A percentile compares a stretch with the other conserved stretches of the same genome.
These are phyloP conservation scores for Coprinopsis marcescibilis DNA, from an alignment of 768 basidiomycete genomes.

Conservation along the genomic window DNA sequence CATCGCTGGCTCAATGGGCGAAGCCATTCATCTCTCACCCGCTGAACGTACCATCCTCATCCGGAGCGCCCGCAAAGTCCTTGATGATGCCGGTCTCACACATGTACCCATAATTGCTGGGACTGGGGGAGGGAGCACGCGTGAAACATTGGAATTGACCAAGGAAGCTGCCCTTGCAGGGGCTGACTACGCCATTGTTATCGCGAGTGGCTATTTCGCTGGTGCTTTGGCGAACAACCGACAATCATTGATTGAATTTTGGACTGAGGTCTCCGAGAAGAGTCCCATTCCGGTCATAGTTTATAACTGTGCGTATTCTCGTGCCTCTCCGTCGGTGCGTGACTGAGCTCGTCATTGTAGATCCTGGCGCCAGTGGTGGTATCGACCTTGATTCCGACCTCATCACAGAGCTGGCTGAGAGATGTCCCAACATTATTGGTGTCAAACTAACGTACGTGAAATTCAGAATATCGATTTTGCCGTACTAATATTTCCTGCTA, in stretches of 20 bases:
- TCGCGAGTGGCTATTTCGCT: conserved; percentile 83
- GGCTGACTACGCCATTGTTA: conserved; percentile 83
- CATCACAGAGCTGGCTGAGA: conserved; percentile 71
- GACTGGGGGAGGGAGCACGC: conserved; percentile 77
- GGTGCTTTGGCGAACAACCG: conserved; percentile 59
- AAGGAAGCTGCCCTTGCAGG: conserved; percentile 78
- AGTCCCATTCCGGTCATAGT: conserved; percentile 85
- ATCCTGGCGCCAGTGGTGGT: conserved; percentile 82
- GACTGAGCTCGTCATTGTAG: conserved; percentile 31
- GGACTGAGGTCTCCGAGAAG: conserved; percentile 66
- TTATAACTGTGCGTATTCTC: conserved; percentile 67
- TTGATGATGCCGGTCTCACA: conserved; percentile 59
- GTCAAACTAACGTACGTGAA: conserved; percentile 80
- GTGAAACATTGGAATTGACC: conserved; percentile 72
- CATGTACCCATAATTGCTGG: conserved; percentile 72
- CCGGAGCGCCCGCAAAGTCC: conserved; percentile 57
- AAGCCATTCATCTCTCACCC: conserved; percentile 70
- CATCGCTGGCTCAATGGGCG: conserved; percentile 80
- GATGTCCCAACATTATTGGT: conserved; percentile 74
- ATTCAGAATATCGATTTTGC: conserved; percentile 4
- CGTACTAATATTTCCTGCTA: conserved; percentile 20
- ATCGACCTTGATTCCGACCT: conserved; percentile 90
- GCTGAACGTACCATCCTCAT: conserved; percentile 63
- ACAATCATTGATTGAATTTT: conserved; percentile 74
- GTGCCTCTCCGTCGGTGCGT: conserved; percentile 4